Percentiles rank a stretch among this genome's conserved stretches.
phyloP scores from a whole-genome alignment of 306 rosid species.

The Medicago lupulina region DNA sequence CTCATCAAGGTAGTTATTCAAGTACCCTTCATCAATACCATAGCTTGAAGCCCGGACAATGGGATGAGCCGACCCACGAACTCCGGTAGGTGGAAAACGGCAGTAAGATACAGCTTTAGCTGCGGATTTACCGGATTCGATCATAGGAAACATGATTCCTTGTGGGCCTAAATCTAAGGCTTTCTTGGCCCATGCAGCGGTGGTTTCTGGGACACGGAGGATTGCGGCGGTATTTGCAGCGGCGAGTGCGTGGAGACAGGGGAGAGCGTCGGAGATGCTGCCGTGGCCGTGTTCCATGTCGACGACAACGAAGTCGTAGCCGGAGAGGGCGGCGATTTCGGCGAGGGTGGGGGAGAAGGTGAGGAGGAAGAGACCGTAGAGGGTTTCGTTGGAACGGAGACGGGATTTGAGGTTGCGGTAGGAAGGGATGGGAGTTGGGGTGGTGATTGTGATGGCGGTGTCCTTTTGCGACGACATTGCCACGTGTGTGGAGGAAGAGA shows the following conservation, averaged over 20 bases:
- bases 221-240: slow-evolving; percentile 71
- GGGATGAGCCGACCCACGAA: slow-evolving; percentile 85
- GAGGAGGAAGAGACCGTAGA: slow-evolving; percentile 81
- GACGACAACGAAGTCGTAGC: slow-evolving; percentile 77
- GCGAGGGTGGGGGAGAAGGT: slow-evolving; percentile 82
- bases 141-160: slow-evolving; percentile 86
- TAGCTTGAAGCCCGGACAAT: slow-evolving; percentile 71
- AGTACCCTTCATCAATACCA: slow-evolving; percentile 79
- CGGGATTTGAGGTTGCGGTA: slow-evolving; percentile 62
- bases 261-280: slow-evolving; percentile 64
- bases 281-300: slow-evolving; percentile 95
- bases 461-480: not conserved
- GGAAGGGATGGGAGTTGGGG: not conserved
- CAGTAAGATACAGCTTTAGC: slow-evolving; percentile 70
- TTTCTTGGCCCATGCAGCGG: slow-evolving; percentile 81
- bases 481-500: slow-evolving; percentile 10
- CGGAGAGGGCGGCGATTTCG: slow-evolving; percentile 77
- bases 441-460: not conserved
- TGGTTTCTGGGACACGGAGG: slow-evolving; percentile 69
- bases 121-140: slow-evolving; percentile 67
- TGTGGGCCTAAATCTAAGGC: slow-evolving; percentile 89
- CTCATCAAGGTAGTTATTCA: slow-evolving; percentile 66
- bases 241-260: slow-evolving; percentile 75
- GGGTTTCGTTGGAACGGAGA: slow-evolving; percentile 70
- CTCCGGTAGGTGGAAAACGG: slow-evolving; percentile 69